Percentiles rank a stretch among this genome's conserved stretches.
These are phyloP conservation scores for Arabidopsis suecica DNA, from an alignment of 345 rosid species.

Conservation along the genomic window DNA sequence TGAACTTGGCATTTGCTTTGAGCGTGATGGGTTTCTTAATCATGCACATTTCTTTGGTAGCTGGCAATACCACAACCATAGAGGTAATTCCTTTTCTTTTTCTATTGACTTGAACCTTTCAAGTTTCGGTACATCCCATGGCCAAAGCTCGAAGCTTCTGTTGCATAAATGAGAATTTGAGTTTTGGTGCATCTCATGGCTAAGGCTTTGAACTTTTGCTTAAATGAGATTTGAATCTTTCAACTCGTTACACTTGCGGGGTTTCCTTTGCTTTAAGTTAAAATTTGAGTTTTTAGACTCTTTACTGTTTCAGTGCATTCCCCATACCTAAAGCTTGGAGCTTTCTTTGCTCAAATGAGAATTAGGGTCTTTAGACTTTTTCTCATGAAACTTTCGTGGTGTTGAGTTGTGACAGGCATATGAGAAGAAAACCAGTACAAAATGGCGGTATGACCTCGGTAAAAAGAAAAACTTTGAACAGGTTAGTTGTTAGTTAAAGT, in stretches of 20 bases:
- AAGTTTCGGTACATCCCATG: background rate
- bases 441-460: conserved; percentile 97
- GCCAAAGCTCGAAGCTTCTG: background rate
- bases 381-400: conserved; percentile 28
- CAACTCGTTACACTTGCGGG: background rate
- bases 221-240: background rate
- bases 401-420: conserved; percentile 68
- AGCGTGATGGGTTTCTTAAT: conserved; percentile 92
- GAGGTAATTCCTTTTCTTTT: conserved; percentile 57
- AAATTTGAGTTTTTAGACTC: background rate
- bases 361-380: background rate
- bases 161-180: background rate
- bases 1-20: conserved; percentile 92
- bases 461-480: conserved; percentile 90
- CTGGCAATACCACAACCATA: conserved; percentile 91
- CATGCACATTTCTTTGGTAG: conserved; percentile 88
- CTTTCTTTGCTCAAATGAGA: background rate
- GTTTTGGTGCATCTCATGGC: background rate
- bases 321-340: background rate
- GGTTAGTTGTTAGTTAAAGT: conserved; percentile 47
- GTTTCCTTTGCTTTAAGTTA: background rate
- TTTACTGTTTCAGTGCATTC: background rate
- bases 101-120: background rate
- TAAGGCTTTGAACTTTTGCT: background rate
- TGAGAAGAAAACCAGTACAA: conserved; percentile 89